phyloP scores from a whole-genome alignment of 768 basidiomycete genomes.

The Phanerochaete sordida region DNA sequence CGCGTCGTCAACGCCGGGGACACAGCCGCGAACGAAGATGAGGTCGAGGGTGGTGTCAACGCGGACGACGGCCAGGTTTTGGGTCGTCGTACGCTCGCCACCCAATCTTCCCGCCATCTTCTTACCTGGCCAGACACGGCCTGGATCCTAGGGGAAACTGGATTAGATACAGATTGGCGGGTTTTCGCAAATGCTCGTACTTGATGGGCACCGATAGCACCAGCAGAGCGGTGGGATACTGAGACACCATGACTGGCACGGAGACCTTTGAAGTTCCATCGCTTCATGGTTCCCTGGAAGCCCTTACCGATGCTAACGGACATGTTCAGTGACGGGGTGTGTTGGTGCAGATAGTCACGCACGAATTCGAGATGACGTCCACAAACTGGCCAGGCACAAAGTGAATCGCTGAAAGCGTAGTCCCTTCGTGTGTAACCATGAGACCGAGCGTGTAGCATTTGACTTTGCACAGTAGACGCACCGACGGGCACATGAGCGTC shows the following conservation, averaged over 20 bases:
- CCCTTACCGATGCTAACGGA: conserved; percentile 86
- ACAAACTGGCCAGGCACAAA: conserved; percentile 98
- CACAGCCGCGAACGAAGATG: conserved; percentile 86
- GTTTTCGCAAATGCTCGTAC: too few species aligned
- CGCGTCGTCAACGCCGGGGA: conserved; percentile 87
- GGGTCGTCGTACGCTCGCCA: conserved; percentile 72
- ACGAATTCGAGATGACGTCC: conserved; percentile 91
- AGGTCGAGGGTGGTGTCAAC: conserved; percentile 85
- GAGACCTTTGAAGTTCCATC: conserved; percentile 89
- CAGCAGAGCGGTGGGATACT: conserved; percentile 86
- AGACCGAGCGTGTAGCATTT: neutral
- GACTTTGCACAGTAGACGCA: conserved; percentile 31
- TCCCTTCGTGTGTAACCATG: conserved; percentile 47
- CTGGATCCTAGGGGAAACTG: conserved; percentile 69
- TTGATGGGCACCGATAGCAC: conserved; percentile 94
- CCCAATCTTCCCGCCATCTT: conserved; percentile 98
- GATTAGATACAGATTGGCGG: too few species aligned
- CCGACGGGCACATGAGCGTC: conserved; percentile 91
- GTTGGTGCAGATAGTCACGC: conserved; percentile 36
- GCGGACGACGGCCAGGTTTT: conserved; percentile 87
- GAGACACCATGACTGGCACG: conserved; percentile 96
- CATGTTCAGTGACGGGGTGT: neutral
- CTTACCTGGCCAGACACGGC: conserved; percentile 93
- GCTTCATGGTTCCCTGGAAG: conserved; percentile 95
- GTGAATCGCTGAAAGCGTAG: conserved; percentile 85